phyloP scores from a whole-genome alignment of 2,329 filamentous ascomycete species.

The Orbilia oligospora region DNA sequence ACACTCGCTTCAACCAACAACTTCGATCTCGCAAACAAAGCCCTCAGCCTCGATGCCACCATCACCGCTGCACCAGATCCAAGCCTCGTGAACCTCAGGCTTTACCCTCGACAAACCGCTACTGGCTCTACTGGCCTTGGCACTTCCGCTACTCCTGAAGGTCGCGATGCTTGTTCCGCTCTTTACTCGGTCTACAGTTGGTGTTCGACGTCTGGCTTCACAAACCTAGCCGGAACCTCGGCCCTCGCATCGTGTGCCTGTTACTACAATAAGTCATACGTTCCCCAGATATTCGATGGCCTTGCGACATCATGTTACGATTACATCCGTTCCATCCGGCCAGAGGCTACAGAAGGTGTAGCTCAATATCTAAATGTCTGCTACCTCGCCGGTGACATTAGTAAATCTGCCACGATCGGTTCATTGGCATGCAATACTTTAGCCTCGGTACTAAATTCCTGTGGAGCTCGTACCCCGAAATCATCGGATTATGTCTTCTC shows the following conservation, averaged over 20 bases:
- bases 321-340: slow-evolving; percentile 46
- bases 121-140: too few species aligned
- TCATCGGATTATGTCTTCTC: slow-evolving; percentile 12
- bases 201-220: slow-evolving; percentile 51
- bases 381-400: slow-evolving; percentile 54
- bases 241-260: slow-evolving; percentile 55
- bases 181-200: slow-evolving; percentile 59
- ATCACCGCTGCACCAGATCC: slow-evolving; percentile 52
- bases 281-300: slow-evolving; percentile 50
- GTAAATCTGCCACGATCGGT: slow-evolving; percentile 41
- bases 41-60: slow-evolving; percentile 39
- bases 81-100: slow-evolving; percentile 40
- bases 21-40: slow-evolving; percentile 1
- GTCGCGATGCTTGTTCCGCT: slow-evolving; percentile 57
- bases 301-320: slow-evolving; percentile 56
- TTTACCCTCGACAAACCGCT: slow-evolving; percentile 47
- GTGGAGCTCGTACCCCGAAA: slow-evolving; percentile 24
- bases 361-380: slow-evolving; percentile 54
- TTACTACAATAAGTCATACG: slow-evolving; percentile 44
- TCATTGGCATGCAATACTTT: slow-evolving; percentile 51
- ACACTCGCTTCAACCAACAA: slow-evolving; percentile 13
- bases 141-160: slow-evolving; percentile 13
- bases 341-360: slow-evolving; percentile 30
- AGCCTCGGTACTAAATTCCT: slow-evolving; percentile 39
- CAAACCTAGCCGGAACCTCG: slow-evolving; percentile 45